Percentiles rank a stretch among this genome's conserved stretches.
phyloP scores from a whole-genome alignment of 371 early-diverging fungal species.

The Synchytrium microbalum region DNA sequence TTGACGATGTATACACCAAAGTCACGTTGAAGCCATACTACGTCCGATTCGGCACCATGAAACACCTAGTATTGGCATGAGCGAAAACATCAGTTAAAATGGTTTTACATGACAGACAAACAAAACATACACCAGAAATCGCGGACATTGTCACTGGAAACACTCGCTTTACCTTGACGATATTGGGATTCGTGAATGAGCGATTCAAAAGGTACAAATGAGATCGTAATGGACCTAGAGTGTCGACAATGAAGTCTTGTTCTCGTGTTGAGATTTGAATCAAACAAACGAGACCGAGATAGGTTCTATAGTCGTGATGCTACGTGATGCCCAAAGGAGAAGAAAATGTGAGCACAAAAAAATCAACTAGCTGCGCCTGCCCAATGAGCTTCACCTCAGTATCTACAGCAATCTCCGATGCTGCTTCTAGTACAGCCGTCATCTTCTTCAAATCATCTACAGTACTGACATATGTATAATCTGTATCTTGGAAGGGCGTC shows the following conservation, averaged over 20 bases:
- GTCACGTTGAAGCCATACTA: slow-evolving; percentile 96
- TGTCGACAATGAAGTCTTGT: slow-evolving; percentile 86
- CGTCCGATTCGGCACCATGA: slow-evolving; percentile 94
- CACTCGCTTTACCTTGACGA: slow-evolving; percentile 62
- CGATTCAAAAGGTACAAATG: slow-evolving; percentile 70
- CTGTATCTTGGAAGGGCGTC: slow-evolving; percentile 50
- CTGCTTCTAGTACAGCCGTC: slow-evolving; percentile 50
- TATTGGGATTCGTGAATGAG: slow-evolving; percentile 76
- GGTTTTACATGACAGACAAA: slow-evolving; percentile 3
- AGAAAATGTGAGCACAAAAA: neutral
- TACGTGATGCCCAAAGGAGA: slow-evolving; percentile 8
- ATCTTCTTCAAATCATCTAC: slow-evolving; percentile 55
- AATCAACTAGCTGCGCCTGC: neutral
- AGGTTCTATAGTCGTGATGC: slow-evolving; percentile 89
- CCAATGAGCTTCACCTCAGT: slow-evolving; percentile 57
- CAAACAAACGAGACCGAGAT: slow-evolving; percentile 89
- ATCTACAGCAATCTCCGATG: slow-evolving; percentile 83
- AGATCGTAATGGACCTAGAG: slow-evolving; percentile 66
- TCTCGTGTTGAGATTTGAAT: slow-evolving; percentile 89
- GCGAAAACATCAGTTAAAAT: neutral
- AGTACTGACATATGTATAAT: slow-evolving; percentile 63
- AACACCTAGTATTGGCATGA: slow-evolving; percentile 42
- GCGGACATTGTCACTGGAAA: slow-evolving; percentile 3
- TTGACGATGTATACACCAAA: slow-evolving; percentile 93
- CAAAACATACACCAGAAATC: neutral